Percentiles rank a stretch among this genome's conserved stretches.
phyloP scores from a whole-genome alignment of 768 basidiomycete species.

The Strobilomyces dryophilus region DNA sequence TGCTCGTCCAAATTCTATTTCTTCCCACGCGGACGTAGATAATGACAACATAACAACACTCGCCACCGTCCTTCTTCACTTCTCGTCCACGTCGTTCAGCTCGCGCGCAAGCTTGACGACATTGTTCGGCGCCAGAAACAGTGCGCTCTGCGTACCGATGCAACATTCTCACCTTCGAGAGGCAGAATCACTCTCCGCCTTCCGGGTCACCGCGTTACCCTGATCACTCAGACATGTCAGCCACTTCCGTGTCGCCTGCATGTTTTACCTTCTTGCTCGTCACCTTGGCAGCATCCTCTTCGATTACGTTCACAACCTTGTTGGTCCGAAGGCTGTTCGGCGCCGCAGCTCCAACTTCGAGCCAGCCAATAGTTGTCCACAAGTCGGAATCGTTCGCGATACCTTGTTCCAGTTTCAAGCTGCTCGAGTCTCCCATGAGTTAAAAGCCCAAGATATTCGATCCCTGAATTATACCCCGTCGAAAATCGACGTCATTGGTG shows the following conservation, averaged over 20 bases:
- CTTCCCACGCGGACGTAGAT: constrained; percentile 27
- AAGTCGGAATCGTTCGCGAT: constrained; percentile 25
- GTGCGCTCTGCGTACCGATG: background rate
- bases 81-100: constrained; percentile 39
- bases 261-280: constrained; percentile 40
- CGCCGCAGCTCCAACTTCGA: constrained; percentile 36
- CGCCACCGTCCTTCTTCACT: background rate
- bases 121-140: constrained; percentile 35
- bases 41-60: background rate
- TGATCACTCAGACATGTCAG: constrained; percentile 7
- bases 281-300: constrained; percentile 40
- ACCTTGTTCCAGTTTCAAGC: constrained; percentile 32
- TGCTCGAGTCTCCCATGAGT: constrained; percentile 17
- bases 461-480: background rate
- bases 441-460: too few species aligned
- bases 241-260: background rate
- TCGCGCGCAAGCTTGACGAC: constrained; percentile 51
- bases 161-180: constrained; percentile 38
- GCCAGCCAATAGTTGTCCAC: background rate
- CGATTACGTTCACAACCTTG: constrained; percentile 38
- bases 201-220: constrained; percentile 42
- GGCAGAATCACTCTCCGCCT: constrained; percentile 46
- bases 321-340: constrained; percentile 30
- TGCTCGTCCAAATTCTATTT: constrained; percentile 15
- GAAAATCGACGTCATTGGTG: constrained; percentile 7